Base-by-base conservation (phyloP, 106 monocot genomes). In the Platanthera guangdongensis region DNA sequence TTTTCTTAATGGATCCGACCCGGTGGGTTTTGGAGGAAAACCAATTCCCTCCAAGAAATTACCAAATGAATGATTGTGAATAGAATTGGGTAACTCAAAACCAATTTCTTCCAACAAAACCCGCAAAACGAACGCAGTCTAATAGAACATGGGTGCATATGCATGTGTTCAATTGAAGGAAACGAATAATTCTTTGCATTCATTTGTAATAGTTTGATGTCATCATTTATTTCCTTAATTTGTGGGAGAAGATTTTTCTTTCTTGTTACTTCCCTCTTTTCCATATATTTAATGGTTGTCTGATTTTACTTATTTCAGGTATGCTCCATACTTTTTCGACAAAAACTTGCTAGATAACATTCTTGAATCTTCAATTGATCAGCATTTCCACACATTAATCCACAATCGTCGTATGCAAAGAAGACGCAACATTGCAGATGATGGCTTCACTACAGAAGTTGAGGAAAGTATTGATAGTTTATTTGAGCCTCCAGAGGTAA, bases 321-420 rank as follows among this genome's bases (percentile, higher is more conserved):
- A 94, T 68, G 90, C 94, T 71, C 99, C 99, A 30, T 99, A 99
- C 75, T 99, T 99, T 78, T 99, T 99, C 83, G 94, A 99, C 73
- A 99, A 99, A 82, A 87, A 76, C 71, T 78, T 99, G 67, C 77
- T 99, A 77, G 99, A 99, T 76, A 88, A 88, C 81, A 99, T 99
- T 75, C 90, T 99, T 52, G 94, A 99, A 79, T 83, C 94, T 82
- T 99, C 99, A 76, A 78, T 94, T 16, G 99, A 99, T 87, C 99
- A 99, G 71, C 99, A 99, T 39, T 99, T 99, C 70, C 86, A 89
- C 68, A 76, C 88, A 47, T 83, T 99, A 81, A 94, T 99, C 47
- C 94, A 92, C 64, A 90, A 67, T 57, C 86, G 90, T 18, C 92
- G 86, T 46, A 70, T 68, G 50, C 87, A 87, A 54, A 80, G 94